These are phyloP conservation scores for Solanum aculeatissimum DNA, from an alignment of 305 asterid genomes.

Conservation along the genomic window DNA sequence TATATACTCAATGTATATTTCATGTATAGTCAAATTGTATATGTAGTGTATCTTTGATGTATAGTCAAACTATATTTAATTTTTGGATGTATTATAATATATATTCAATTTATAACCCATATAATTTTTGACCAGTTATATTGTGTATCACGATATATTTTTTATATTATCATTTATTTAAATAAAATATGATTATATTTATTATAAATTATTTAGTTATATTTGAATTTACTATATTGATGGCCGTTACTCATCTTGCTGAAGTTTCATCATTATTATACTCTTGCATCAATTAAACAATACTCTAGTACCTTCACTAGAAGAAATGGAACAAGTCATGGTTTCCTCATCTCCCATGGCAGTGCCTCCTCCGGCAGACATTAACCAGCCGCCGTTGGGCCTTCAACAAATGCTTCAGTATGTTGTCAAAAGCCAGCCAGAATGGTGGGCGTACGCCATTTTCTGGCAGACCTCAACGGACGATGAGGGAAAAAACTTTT, in stretches of 20 bases:
- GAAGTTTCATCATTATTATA: neutral
- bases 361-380: neutral
- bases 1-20: no score
- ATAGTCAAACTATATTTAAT: no score
- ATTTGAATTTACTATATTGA: no score
- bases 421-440: conserved; percentile 18
- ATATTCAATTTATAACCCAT: no score
- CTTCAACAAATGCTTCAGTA: conserved; percentile 17
- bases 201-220: no score
- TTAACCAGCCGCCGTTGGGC: neutral
- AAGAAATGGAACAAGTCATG: neutral
- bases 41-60: no score
- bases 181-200: no score
- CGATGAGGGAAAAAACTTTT: neutral
- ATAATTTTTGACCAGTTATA: no score
- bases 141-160: no score
- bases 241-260: neutral
- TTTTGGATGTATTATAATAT: no score
- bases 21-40: no score
- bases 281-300: neutral
- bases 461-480: conserved; percentile 21
- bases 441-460: conserved; percentile 29
- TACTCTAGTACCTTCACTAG: neutral
- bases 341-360: neutral
- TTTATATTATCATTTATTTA: no score